Percentiles rank a stretch among this genome's conserved stretches.
phyloP scores from a whole-genome alignment of 805 yeast species.

The Saccharomycopsis sp. region DNA sequence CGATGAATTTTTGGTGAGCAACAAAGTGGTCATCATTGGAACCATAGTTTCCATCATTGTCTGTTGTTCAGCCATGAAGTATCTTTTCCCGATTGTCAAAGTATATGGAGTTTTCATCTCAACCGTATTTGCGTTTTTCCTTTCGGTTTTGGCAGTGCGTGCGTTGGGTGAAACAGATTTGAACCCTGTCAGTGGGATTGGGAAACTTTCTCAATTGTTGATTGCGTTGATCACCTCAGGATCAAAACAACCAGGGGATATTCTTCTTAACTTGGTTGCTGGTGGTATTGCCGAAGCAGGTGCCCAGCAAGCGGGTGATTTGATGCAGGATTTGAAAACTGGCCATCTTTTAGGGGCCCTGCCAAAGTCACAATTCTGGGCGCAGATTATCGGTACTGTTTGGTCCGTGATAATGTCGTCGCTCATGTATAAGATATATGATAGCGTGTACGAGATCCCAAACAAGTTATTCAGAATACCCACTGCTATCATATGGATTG shows the following conservation, averaged over 20 bases:
- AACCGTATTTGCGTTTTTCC: conserved; percentile 61
- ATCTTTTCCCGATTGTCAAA: conserved; percentile 64
- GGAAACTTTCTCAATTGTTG: conserved; percentile 82
- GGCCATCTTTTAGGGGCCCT: conserved; percentile 90
- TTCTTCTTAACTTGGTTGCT: conserved; percentile 78
- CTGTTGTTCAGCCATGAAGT: conserved; percentile 55
- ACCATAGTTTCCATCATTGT: conserved; percentile 53
- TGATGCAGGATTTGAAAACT: conserved; percentile 95
- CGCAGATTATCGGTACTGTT: conserved; percentile 79
- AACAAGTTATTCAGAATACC: conserved; percentile 77
- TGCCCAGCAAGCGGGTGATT: conserved; percentile 97
- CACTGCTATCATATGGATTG: conserved; percentile 94
- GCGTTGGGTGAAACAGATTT: conserved; percentile 96
- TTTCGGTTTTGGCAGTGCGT: conserved; percentile 81
- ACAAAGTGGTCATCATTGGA: conserved; percentile 46
- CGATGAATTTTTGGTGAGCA: conserved; percentile 44
- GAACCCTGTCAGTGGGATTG: conserved; percentile 95
- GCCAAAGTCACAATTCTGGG: conserved; percentile 83
- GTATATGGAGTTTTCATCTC: conserved; percentile 60
- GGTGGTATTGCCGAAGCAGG: conserved; percentile 99
- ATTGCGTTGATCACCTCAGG: conserved; percentile 77
- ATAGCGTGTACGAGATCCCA: conserved; percentile 77
- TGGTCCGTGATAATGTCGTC: conserved; percentile 79
- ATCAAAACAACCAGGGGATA: conserved; percentile 68
- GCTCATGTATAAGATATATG: conserved; percentile 74